Base-by-base conservation (phyloP, 2,329 filamentous ascomycete genomes). In the Xylaria sp. region DNA sequence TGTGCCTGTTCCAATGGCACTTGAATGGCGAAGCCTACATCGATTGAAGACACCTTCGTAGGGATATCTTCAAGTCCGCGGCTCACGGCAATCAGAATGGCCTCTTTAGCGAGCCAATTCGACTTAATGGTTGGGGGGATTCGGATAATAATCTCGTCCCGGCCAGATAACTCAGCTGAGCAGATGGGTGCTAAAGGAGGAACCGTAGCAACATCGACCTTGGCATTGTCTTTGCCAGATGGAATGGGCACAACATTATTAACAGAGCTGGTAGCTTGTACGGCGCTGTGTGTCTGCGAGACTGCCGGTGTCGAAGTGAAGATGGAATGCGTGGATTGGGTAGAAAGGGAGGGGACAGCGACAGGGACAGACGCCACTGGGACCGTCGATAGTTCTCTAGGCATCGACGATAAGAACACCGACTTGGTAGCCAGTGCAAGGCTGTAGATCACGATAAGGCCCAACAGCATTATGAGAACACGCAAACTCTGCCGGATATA, bases 81-180 rank as follows among this genome's bases (percentile, higher is more conserved):
- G 42, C 79, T 82, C 23, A 87, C 83, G 23, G 83, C 81, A 55
- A 89, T 80, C 54, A 80, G 78, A 63, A 89, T 80, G 33, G 86
- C 86, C 33, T 84, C 81, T 69, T 82, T 85, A 3, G 81, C 78
- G 47, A 87, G 78, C 85, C 85, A 88, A 25, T 77, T 77, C 46
- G 79, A 79, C 73, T 82, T 87, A 69, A 78, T 82, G 47, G 72
- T 76, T 50, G 78, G 75, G 2, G 84, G 81, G 12, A 88, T 82
- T 53, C 79, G 82, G 53, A 88, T 79, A 53, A 87, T 72, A 31
- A 88, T 81, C 62, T 85, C 80, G 57, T 82, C 80, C 57, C 78
- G 77, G 60, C 81, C 78, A 61, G 78, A 70, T 14, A 81, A 69
- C 58, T 82, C 77, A 12, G 79, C 82, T 1, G 79, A 79, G 71